Percentiles rank a stretch among this genome's conserved stretches.
These are phyloP conservation scores for Pulveroboletus frians DNA, from an alignment of 768 basidiomycete species.

Conservation along the genomic window DNA sequence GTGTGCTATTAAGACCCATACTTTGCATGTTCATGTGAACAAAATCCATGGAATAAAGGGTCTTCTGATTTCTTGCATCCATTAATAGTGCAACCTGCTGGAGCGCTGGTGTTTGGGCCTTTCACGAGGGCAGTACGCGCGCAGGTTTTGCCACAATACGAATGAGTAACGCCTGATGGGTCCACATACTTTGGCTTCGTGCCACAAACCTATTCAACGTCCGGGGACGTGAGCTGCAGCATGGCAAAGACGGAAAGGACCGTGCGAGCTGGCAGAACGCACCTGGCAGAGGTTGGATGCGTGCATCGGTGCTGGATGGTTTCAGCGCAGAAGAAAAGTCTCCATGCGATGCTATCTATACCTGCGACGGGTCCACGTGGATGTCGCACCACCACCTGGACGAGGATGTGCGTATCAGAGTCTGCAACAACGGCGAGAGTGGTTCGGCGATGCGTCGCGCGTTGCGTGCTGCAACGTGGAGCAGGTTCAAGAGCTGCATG, in stretches of 20 bases:
- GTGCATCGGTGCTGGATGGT: conserved; percentile 9
- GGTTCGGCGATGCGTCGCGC: conserved; percentile 15
- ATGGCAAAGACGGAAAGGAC: conserved; percentile 7
- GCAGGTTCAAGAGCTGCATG: conserved; percentile 9
- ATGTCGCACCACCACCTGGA: conserved; percentile 15
- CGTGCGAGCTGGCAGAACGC: conserved; percentile 11
- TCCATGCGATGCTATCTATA: conserved; percentile 22
- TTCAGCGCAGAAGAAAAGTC: conserved; percentile 1
- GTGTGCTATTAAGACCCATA: conserved; percentile 24
- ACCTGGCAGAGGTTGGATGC: conserved; percentile 28
- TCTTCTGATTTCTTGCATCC: conserved; percentile 50
- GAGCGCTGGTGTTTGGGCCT: conserved; percentile 33
- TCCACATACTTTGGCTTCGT: conserved; percentile 60
- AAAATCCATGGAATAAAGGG: conserved; percentile 48
- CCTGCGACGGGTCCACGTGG: conserved; percentile 20
- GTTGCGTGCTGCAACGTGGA: conserved; percentile 19
- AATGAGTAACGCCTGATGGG: conserved; percentile 48
- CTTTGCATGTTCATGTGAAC: conserved; percentile 57
- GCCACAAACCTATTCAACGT: conserved; percentile 45
- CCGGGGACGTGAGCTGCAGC: conserved; percentile 4
- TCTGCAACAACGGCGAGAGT: conserved; percentile 8
- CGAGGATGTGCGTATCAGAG: conserved; percentile 2
- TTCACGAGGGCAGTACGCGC: conserved; percentile 37
- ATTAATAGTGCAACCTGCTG: conserved; percentile 41
- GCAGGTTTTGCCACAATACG: conserved; percentile 59